Percentiles rank a stretch among this genome's conserved stretches.
Conservation (phyloP, 495 filamentous ascomycete species). For the Daldinia childiae region DNA sequence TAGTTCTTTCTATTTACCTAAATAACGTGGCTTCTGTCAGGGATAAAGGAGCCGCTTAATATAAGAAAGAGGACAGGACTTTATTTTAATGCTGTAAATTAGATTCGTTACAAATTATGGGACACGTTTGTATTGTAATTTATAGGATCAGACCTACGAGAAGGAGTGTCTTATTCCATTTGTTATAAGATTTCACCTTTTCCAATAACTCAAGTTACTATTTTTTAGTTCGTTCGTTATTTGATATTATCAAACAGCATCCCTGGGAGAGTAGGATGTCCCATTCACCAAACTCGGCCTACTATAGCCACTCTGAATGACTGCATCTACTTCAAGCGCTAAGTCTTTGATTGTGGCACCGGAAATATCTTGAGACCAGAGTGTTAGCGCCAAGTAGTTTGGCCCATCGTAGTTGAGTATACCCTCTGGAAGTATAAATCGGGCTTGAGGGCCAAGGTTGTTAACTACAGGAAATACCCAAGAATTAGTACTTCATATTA, state of each 20-base stretch:
- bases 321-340: not conserved
- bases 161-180: too few relatives aligned
- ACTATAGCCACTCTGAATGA: not conserved
- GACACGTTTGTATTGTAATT: too few relatives aligned
- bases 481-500: not conserved
- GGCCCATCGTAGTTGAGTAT: not conserved
- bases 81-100: too few relatives aligned
- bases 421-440: not conserved
- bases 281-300: not conserved
- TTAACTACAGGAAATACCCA: not conserved
- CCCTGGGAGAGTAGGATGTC: not conserved
- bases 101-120: too few relatives aligned
- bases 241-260: not conserved
- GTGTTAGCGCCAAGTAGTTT: not conserved
- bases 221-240: too few relatives aligned
- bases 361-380: not conserved
- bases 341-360: not conserved
- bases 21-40: too few relatives aligned
- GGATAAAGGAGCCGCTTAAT: too few relatives aligned
- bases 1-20: too few relatives aligned
- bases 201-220: too few relatives aligned
- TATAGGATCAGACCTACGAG: too few relatives aligned
- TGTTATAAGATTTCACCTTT: too few relatives aligned
- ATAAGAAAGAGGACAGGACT: too few relatives aligned
- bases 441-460: not conserved